phyloP scores from a whole-genome alignment of 2,329 filamentous ascomycete species.

The Aspergillus proliferans region DNA sequence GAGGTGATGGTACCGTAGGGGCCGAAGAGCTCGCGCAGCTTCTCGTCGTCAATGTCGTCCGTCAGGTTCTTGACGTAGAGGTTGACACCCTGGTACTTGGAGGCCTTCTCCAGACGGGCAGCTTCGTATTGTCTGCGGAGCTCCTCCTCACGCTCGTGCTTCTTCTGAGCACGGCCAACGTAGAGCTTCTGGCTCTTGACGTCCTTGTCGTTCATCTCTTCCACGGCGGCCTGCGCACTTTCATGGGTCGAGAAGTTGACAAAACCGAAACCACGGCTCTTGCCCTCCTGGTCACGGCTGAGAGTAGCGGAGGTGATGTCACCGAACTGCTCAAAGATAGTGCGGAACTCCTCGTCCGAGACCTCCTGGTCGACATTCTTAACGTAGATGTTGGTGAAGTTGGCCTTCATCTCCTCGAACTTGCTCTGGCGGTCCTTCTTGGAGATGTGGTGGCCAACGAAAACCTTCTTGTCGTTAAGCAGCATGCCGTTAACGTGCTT shows the following conservation, averaged over 20 bases:
- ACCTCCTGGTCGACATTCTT: conserved; percentile 89
- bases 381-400: conserved; percentile 99
- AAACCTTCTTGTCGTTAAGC: conserved; percentile 99
- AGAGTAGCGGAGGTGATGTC: conserved; percentile 94
- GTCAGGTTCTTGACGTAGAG: conserved; percentile 99
- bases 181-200: conserved; percentile 95
- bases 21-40: conserved; percentile 88
- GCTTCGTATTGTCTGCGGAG: conserved; percentile 98
- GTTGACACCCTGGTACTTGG: conserved; percentile 99
- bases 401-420: conserved; percentile 99
- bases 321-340: conserved; percentile 84
- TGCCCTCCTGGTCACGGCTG: conserved; percentile 79
- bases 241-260: conserved; percentile 95
- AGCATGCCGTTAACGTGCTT: conserved; percentile 99
- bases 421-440: conserved; percentile 99
- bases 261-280: conserved; percentile 92
- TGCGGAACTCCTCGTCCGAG: conserved; percentile 89
- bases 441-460: conserved; percentile 97
- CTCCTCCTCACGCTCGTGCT: conserved; percentile 99
- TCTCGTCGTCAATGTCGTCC: conserved; percentile 95
- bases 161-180: conserved; percentile 98
- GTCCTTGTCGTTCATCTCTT: conserved; percentile 84
- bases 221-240: conserved; percentile 75
- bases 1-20: conserved; percentile 94
- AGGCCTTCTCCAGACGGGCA: conserved; percentile 94